A percentile compares a stretch with the other conserved stretches of the same genome.
Evolutionary conservation across 306 rosid species (phyloP).

Genomic region (Cotoneaster glaucophyllus): DNA sequence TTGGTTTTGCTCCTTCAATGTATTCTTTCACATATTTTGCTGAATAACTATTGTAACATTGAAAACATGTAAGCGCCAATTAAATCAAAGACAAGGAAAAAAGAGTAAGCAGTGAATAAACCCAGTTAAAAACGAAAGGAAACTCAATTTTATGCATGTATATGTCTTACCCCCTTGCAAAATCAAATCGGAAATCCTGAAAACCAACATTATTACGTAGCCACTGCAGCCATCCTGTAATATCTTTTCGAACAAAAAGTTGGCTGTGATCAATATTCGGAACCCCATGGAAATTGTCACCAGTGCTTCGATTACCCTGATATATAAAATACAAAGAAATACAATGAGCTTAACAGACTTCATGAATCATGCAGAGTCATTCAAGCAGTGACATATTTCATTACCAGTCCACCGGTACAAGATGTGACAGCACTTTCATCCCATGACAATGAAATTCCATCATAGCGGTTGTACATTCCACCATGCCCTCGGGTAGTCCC

Average conservation of each 20-base stretch:
- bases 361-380: conserved; percentile 4
- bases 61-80: conserved; percentile 14
- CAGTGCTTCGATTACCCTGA: conserved; percentile 71
- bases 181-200: conserved; percentile 92
- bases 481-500: conserved; percentile 80
- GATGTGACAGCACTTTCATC: conserved; percentile 83
- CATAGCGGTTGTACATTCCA: conserved; percentile 79
- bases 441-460: conserved; percentile 79
- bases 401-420: conserved; percentile 81
- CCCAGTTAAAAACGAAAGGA: background rate
- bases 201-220: conserved; percentile 59
- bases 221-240: conserved; percentile 75
- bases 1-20: conserved; percentile 75
- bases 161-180: conserved; percentile 67
- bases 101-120: background rate
- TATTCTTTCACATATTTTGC: conserved; percentile 84
- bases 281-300: conserved; percentile 73
- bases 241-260: conserved; percentile 78
- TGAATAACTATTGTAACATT: conserved; percentile 41
- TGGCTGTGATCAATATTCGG: conserved; percentile 88
- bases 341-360: background rate
- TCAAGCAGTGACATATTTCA: background rate
- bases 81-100: background rate
- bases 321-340: background rate
- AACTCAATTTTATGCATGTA: background rate